Evolutionary conservation across 805 yeast species (phyloP), one percentile per base, ranked within the genome.

Genomic region (Phaffomyces thermotolerans): DNA sequence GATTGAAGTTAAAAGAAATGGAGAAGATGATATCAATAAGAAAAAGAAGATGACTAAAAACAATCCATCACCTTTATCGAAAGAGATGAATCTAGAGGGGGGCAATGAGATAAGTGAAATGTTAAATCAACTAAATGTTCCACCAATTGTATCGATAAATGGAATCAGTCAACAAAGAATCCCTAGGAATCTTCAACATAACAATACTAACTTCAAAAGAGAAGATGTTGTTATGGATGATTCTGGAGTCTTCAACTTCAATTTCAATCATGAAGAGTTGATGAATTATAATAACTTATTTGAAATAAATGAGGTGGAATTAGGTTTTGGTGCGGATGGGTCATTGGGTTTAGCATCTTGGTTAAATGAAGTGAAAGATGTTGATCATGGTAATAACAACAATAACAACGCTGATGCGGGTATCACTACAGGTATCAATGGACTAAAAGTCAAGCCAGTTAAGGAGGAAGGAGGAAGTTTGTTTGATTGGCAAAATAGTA

Each of bases 291-390:
- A 43, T 30, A 32, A 39, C 7, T 45, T 39, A 29, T 39, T 36
- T 12, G 29, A 27, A 27, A 37, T 47, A 37, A 54, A 56, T 34
- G 51, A 52, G 44, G 45, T 56, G 2, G 67, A 65, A 42, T 63
- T 62, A 52, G 88, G 81, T 45, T 83, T 81, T 59, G 84, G 83
- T n/a, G 87, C 87, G 3, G 93, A 84, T 63, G 91, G 88, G 1
- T 84, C 91, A 0, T 63, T 84, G 34, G 91, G 91, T 1, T 64
- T 84, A 43, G 88, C 85, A 2, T 84, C 84, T 9, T 72, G 83
- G 53, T 62, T 84, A 44, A 83, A 77, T 34, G 54, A 47, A 12
- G 37, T 23, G 14, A 39, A 37, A 27, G 29, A 27, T 27, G 29
- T 27, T 27, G 29, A 27, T 13, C 12, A 10, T 10, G 13, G 29